Conservation (phyloP, 192 early-diverging fungal species). For the Coemansia reversa region DNA sequence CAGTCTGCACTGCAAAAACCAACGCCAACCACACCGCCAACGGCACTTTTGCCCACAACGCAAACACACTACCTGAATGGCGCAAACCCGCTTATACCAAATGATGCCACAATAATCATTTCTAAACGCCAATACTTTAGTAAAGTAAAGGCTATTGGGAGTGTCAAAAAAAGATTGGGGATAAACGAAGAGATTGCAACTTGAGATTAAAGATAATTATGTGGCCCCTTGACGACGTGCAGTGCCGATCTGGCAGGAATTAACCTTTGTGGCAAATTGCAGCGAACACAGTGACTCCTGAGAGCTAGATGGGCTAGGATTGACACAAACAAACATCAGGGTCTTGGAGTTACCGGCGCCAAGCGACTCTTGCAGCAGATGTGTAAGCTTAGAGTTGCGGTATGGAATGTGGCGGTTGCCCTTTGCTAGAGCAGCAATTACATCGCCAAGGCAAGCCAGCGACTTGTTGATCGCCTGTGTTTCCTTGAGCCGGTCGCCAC, state of each 20-base stretch:
- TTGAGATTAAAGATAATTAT: conserved; percentile 4
- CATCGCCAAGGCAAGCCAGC: conserved; percentile 84
- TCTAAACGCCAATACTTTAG: too few relatives aligned
- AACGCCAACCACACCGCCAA: too few relatives aligned
- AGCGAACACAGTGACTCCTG: conserved; percentile 87
- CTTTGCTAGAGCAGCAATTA: conserved; percentile 81
- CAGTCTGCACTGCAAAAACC: too few relatives aligned
- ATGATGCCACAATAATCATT: too few relatives aligned
- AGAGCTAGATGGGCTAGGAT: conserved; percentile 75
- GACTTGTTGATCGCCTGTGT: conserved; percentile 97
- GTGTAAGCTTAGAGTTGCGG: conserved; percentile 85
- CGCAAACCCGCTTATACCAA: too few relatives aligned
- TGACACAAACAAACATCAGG: conserved; percentile 98
- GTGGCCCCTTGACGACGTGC: conserved; percentile 57
- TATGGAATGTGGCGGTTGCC: conserved; percentile 85
- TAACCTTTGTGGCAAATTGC: conserved; percentile 95
- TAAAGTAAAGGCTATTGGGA: background rate
- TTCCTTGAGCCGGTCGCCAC: conserved; percentile 86
- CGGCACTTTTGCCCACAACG: too few relatives aligned
- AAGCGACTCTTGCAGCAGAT: conserved; percentile 59
- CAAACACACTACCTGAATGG: too few relatives aligned
- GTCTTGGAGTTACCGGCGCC: conserved; percentile 92
- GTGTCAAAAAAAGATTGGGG: conserved; percentile 1
- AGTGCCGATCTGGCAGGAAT: conserved; percentile 85
- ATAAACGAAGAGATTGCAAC: background rate